Evolutionary conservation across 257 asterid species (phyloP).

Genomic region (Mentha longifolia): DNA sequence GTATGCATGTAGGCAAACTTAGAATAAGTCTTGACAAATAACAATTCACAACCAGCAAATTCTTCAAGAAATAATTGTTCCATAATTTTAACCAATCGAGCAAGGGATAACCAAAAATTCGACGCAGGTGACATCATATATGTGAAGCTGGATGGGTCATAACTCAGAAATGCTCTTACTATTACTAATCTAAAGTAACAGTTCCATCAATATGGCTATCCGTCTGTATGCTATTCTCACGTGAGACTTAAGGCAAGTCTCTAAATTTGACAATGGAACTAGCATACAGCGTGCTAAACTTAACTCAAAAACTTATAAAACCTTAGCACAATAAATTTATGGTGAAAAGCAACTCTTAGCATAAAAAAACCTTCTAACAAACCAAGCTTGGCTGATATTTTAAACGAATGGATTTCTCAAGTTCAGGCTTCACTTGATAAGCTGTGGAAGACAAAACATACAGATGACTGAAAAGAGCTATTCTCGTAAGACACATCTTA

Average conservation of each 20-base stretch:
- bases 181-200: neutral
- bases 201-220: neutral
- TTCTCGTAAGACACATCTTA: neutral
- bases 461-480: neutral
- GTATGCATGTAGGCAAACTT: neutral
- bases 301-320: neutral
- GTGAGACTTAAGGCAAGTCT: neutral
- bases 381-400: slow-evolving; percentile 4
- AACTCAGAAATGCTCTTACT: neutral
- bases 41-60: slow-evolving; percentile 4
- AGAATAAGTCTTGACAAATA: slow-evolving; percentile 3
- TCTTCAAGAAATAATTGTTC: slow-evolving; percentile 1
- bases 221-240: neutral
- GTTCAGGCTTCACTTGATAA: neutral
- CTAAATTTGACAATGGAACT: neutral
- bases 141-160: neutral
- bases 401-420: slow-evolving; percentile 5
- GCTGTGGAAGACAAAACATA: slow-evolving; percentile 7
- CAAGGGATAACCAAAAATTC: slow-evolving; percentile 1
- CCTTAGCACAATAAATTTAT: too few species aligned
- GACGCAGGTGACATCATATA: slow-evolving; percentile 5
- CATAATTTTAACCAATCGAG: neutral
- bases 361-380: neutral
- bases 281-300: slow-evolving; percentile 6
- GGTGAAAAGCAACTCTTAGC: neutral